phyloP scores from a whole-genome alignment of 129 eudicot species.

The Dittrichia graveolens region DNA sequence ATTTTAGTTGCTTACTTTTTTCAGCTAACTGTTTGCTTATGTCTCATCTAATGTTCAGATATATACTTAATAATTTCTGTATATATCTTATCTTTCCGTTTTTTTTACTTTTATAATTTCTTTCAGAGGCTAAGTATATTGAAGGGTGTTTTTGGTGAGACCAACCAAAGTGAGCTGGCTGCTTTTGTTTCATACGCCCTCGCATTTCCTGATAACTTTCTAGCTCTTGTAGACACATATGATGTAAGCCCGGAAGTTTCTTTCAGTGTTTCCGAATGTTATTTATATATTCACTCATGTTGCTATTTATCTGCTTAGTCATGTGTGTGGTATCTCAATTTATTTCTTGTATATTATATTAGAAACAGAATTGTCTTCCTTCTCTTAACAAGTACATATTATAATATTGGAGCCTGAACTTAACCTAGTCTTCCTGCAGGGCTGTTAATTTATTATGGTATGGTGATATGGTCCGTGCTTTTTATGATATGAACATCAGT shows the following conservation, averaged over 20 bases:
- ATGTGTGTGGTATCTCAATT: too few species aligned
- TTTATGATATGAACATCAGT: not conserved
- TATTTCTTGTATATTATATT: too few species aligned
- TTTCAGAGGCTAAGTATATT: slow-evolving; percentile 64
- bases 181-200: slow-evolving; percentile 91
- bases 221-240: slow-evolving; percentile 98
- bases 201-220: slow-evolving; percentile 85
- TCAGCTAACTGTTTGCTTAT: not conserved
- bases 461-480: not conserved
- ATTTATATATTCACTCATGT: not conserved
- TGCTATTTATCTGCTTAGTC: not conserved
- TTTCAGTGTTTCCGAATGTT: not conserved
- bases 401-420: not conserved
- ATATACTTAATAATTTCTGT: not conserved
- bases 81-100: not conserved
- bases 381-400: not conserved
- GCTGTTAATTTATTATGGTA: not conserved
- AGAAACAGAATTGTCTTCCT: not conserved
- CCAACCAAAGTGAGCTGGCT: slow-evolving; percentile 93
- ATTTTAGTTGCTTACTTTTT: too few species aligned
- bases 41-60: not conserved
- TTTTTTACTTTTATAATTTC: slow-evolving; percentile 2
- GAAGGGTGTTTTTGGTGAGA: slow-evolving; percentile 73
- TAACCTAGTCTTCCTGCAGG: not conserved
- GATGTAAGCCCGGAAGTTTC: slow-evolving; percentile 62